Evolutionary conservation across 192 early-diverging fungal genomes (phyloP).

Genomic region (Thamnidium elegans): DNA sequence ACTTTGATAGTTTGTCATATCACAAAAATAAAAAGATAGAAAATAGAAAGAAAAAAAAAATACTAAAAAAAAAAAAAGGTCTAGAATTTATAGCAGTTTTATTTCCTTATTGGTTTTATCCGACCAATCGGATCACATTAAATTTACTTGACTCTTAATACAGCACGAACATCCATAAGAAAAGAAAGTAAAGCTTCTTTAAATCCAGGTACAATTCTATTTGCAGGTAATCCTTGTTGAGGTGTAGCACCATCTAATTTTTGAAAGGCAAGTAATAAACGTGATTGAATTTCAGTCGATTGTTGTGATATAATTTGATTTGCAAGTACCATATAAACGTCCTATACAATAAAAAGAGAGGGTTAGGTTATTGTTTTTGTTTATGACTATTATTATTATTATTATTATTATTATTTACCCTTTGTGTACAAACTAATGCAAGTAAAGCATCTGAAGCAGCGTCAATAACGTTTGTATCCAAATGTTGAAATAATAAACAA

Average conservation of each 20-base stretch:
- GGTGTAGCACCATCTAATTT: conserved; percentile 44
- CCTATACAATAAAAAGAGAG: conserved; percentile 19
- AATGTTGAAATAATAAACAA: conserved; percentile 58
- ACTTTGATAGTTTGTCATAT: conserved; percentile 10
- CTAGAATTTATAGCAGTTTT: neutral
- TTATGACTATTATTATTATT: neutral
- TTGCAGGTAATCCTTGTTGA: conserved; percentile 28
- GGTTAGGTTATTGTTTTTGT: neutral
- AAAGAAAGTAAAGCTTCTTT: conserved; percentile 51
- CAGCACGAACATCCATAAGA: conserved; percentile 63
- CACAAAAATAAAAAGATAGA: neutral
- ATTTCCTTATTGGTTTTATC: neutral
- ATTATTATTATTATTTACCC: conserved; percentile 37
- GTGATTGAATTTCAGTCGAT: conserved; percentile 37
- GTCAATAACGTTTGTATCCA: conserved; percentile 62
- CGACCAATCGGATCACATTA: neutral
- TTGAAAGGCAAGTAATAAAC: conserved; percentile 46
- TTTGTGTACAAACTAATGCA: conserved; percentile 51
- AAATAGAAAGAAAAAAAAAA: neutral
- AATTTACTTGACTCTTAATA: conserved; percentile 59
- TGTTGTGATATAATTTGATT: conserved; percentile 52
- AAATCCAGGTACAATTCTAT: conserved; percentile 36
- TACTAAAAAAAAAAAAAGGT: neutral
- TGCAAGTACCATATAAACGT: conserved; percentile 47
- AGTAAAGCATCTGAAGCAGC: conserved; percentile 57